phyloP scores from a whole-genome alignment of 345 rosid genomes.

The Microcos paniculata region DNA sequence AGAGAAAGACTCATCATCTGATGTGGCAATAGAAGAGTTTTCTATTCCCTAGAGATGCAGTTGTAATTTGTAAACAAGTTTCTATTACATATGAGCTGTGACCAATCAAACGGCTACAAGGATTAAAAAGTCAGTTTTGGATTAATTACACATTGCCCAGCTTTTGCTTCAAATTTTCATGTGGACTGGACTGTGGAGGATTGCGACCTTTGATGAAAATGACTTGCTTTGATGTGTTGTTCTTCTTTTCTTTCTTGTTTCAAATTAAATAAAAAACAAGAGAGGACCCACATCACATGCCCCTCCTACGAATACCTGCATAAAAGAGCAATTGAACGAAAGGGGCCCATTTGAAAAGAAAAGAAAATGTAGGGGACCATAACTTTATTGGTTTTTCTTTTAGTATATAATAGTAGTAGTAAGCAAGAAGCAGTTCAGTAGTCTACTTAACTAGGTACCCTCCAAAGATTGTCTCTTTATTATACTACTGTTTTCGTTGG shows the following conservation, averaged over 20 bases:
- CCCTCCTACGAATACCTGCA: slow-evolving; percentile 35
- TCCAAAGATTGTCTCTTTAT: background rate
- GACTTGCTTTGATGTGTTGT: slow-evolving; percentile 19
- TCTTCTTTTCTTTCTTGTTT: no score
- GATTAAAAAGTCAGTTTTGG: background rate
- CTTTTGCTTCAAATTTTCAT: slow-evolving; percentile 22
- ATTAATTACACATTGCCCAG: slow-evolving; percentile 9
- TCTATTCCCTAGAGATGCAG: background rate
- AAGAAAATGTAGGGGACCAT: slow-evolving; percentile 20
- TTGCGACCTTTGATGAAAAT: slow-evolving; percentile 26
- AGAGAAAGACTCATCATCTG: background rate
- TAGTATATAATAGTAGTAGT: no score
- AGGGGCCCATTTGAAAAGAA: slow-evolving; percentile 24
- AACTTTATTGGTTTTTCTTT: background rate
- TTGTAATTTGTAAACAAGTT: background rate
- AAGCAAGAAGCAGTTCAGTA: background rate
- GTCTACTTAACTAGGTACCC: background rate
- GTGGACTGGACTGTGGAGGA: no score
- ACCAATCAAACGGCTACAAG: slow-evolving; percentile 10
- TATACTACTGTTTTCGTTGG: background rate
- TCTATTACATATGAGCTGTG: slow-evolving; percentile 7
- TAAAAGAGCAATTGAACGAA: background rate
- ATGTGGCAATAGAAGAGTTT: background rate
- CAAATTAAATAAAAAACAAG: no score
- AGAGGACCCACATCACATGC: slow-evolving; percentile 54